A percentile compares a stretch with the other conserved stretches of the same genome.
Conservation (phyloP, 352 stramenopile species). For the Globisporangium viniferum region DNA sequence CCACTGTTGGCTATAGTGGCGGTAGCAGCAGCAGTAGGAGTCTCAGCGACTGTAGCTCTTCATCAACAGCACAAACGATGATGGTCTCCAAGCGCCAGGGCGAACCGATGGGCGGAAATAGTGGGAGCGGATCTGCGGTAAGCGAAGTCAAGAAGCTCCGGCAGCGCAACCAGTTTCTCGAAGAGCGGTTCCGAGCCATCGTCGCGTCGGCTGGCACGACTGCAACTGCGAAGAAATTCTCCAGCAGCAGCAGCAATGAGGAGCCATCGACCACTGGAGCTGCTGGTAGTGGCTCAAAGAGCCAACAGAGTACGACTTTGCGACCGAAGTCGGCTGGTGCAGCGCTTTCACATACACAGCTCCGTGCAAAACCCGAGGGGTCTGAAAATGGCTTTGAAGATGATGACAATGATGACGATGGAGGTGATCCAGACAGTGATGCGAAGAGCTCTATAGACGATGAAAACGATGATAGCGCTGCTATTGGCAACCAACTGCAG, state of each 20-base stretch:
- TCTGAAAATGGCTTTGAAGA: neutral
- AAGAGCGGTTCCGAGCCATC: slow-evolving; percentile 52
- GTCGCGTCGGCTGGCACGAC: neutral
- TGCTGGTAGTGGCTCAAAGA: neutral
- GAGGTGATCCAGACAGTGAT: neutral
- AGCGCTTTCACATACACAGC: neutral
- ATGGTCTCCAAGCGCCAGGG: neutral
- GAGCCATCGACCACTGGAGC: neutral
- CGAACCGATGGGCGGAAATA: neutral
- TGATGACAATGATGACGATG: neutral
- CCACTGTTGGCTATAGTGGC: neutral
- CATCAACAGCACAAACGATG: neutral
- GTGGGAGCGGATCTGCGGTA: slow-evolving; percentile 11
- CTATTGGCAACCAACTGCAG: neutral
- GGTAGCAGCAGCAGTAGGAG: neutral
- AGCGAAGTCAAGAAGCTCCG: slow-evolving; percentile 52
- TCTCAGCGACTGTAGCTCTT: neutral
- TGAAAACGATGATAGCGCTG: neutral
- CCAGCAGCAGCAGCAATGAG: neutral
- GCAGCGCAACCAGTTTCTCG: slow-evolving; percentile 56
- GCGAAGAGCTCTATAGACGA: neutral
- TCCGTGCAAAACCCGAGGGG: neutral
- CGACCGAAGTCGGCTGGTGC: neutral
- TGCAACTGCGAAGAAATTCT: neutral
- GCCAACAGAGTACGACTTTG: neutral